Conservation (phyloP, 371 early-diverging fungal genomes). For the Zychaea mexicana region DNA sequence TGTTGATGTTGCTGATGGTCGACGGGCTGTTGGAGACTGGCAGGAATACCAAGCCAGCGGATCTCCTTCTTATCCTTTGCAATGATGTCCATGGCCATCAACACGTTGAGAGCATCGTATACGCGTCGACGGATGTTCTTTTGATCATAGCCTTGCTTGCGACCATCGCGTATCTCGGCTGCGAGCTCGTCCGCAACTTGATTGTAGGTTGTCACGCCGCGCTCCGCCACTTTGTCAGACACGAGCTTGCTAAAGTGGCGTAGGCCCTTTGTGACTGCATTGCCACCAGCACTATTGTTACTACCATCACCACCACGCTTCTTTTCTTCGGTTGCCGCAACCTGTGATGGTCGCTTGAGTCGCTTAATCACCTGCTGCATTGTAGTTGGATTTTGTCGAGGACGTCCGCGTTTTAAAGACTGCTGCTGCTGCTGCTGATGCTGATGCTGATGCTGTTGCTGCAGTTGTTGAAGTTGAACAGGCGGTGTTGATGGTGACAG, state of each 20-base stretch:
- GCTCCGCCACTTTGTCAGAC: conserved; percentile 65
- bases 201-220: conserved; percentile 65
- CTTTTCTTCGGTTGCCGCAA: conserved; percentile 1
- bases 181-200: conserved; percentile 50
- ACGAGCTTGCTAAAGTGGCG: conserved; percentile 67
- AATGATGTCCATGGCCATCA: conserved; percentile 77
- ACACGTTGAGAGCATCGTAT: conserved; percentile 81
- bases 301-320: not conserved
- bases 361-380: not conserved
- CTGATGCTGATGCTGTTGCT: conserved; percentile 21
- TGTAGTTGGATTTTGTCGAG: conserved; percentile 13
- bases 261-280: conserved; percentile 47
- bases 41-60: conserved; percentile 66
- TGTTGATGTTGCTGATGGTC: not conserved
- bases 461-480: not conserved
- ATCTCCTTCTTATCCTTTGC: conserved; percentile 71
- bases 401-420: conserved; percentile 27
- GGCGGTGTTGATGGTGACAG: not conserved
- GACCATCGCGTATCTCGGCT: conserved; percentile 15
- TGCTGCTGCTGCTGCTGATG: conserved; percentile 13
- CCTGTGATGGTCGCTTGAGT: not conserved
- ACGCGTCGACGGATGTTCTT: conserved; percentile 82
- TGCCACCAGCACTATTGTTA: not conserved
- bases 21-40: conserved; percentile 3
- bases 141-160: conserved; percentile 49